Evolutionary conservation across 345 rosid species (phyloP).

Genomic region (Eucalyptus tenuipes): DNA sequence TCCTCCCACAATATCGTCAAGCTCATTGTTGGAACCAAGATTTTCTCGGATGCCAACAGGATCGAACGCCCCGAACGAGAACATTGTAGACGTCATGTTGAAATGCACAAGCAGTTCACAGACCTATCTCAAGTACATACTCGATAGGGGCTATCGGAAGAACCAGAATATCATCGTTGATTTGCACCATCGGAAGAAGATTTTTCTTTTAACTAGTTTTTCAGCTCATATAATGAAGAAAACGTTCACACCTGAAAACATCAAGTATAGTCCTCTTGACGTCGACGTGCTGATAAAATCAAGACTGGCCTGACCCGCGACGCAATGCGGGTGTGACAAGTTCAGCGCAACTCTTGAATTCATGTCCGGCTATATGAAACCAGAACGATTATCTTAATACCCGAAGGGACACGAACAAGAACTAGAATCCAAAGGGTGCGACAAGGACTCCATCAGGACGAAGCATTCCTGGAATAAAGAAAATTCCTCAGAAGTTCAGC

Average conservation of each 20-base stretch:
- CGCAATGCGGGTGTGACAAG: neutral
- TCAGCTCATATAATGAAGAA: neutral
- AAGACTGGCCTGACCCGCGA: neutral
- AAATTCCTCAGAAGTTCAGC: neutral
- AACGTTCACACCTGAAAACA: neutral
- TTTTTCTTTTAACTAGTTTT: neutral
- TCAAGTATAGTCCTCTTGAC: neutral
- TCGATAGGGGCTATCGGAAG: neutral
- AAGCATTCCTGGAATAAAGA: neutral
- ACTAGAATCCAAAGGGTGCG: neutral
- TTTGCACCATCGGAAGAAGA: neutral
- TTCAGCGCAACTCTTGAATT: neutral
- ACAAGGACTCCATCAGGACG: neutral
- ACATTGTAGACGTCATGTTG: neutral
- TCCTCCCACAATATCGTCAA: neutral
- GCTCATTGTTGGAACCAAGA: neutral
- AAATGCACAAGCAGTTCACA: neutral
- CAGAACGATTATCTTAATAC: neutral
- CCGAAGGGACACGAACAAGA: neutral
- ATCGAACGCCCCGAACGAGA: neutral
- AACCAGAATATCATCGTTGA: neutral
- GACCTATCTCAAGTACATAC: neutral
- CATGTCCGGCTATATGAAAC: neutral
- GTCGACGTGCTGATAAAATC: neutral
- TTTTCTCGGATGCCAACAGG: neutral